These are phyloP conservation scores for Microdochium bolleyi DNA, from an alignment of 2,329 filamentous ascomycete species.

Conservation along the genomic window DNA sequence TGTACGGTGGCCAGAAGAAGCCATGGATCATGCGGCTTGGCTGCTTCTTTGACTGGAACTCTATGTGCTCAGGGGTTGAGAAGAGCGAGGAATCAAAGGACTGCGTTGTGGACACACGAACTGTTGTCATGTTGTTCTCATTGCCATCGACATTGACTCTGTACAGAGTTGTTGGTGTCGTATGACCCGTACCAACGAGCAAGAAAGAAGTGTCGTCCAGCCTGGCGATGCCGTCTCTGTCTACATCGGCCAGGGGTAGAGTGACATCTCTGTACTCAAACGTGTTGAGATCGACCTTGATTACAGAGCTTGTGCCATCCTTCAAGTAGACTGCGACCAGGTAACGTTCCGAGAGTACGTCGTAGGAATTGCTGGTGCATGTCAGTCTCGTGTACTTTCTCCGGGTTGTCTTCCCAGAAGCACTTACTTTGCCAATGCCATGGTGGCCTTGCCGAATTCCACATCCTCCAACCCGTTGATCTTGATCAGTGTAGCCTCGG, in stretches of 20 bases:
- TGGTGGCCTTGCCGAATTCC: constrained; percentile 21
- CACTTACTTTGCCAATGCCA: constrained; percentile 11
- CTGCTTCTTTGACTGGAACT: constrained; percentile 13
- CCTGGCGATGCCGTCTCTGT: constrained; percentile 22
- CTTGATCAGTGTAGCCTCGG: constrained; percentile 16
- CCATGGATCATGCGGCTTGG: constrained; percentile 28
- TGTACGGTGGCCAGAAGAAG: constrained; percentile 41
- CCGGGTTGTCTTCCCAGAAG: not conserved
- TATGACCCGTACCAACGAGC: constrained; percentile 26
- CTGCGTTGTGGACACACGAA: constrained; percentile 26
- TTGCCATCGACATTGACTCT: constrained; percentile 18
- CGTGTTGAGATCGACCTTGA: constrained; percentile 28
- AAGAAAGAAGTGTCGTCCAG: constrained; percentile 25
- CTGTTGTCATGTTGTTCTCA: constrained; percentile 10
- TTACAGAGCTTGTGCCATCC: constrained; percentile 23
- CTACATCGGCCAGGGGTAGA: constrained; percentile 22
- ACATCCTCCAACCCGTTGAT: constrained; percentile 29
- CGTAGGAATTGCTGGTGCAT: constrained; percentile 26
- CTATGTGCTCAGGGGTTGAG: constrained; percentile 28
- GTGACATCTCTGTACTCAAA: constrained; percentile 17
- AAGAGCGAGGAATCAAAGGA: constrained; percentile 19
- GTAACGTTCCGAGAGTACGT: constrained; percentile 23
- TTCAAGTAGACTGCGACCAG: constrained; percentile 24
- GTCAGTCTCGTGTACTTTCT: not conserved
- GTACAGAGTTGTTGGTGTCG: constrained; percentile 24